Percentiles rank a stretch among this genome's conserved stretches.
Conservation (phyloP, 148 eudicot species). For the Amaranthus palmeri region DNA sequence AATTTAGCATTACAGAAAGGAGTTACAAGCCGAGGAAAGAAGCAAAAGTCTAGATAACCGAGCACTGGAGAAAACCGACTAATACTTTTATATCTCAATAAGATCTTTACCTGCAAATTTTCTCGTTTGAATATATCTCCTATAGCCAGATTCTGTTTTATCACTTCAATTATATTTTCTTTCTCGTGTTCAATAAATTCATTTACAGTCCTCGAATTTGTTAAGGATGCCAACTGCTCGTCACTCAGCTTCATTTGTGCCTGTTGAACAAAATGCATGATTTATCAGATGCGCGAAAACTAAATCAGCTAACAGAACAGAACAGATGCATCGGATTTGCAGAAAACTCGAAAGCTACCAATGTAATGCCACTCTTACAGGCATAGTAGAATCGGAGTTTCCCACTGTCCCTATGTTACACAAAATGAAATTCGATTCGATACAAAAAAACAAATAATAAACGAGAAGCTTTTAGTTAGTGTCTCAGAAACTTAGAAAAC, state of each 20-base stretch:
- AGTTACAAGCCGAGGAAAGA: not conserved
- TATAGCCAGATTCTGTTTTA: conserved; percentile 88
- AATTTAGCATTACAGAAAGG: conserved; percentile 7
- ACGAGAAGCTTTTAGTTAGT: no score
- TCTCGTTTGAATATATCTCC: conserved; percentile 93
- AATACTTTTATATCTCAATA: not conserved
- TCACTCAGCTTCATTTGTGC: conserved; percentile 74
- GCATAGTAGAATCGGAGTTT: no score
- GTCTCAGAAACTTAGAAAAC: no score
- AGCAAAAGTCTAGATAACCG: not conserved
- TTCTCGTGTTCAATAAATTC: conserved; percentile 69
- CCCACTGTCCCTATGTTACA: no score
- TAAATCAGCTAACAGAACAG: conserved; percentile 1
- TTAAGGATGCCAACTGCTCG: conserved; percentile 69
- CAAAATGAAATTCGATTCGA: no score
- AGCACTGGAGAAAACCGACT: not conserved
- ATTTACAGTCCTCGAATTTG: conserved; percentile 68
- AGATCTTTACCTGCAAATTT: conserved; percentile 60
- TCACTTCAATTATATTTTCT: conserved; percentile 62
- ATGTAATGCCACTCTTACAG: no score
- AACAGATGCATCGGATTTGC: not conserved
- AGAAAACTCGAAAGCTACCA: not conserved
- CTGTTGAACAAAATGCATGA: conserved; percentile 29
- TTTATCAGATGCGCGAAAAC: not conserved
- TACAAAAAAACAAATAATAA: no score